phyloP scores from a whole-genome alignment of 768 basidiomycete species.

The Kwoniella dejecticola region DNA sequence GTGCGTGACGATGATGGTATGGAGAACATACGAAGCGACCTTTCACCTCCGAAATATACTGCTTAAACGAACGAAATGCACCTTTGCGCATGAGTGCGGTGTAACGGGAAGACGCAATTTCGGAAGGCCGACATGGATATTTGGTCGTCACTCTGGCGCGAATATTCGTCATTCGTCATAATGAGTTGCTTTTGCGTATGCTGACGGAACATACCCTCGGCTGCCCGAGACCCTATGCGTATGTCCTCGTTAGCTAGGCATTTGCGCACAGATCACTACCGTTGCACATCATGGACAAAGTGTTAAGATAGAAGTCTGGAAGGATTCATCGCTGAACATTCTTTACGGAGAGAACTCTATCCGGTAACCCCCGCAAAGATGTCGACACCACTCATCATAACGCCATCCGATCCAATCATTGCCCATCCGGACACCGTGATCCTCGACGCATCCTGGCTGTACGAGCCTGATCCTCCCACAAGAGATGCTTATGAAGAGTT shows the following conservation, averaged over 20 bases:
- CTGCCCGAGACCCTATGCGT: too few relatives aligned
- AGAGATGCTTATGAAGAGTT: conserved; percentile 72
- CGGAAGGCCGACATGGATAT: conserved; percentile 4
- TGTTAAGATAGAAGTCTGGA: too few relatives aligned
- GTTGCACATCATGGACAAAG: too few relatives aligned
- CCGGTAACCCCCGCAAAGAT: not conserved
- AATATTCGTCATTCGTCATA: conserved; percentile 6
- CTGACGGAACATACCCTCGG: not conserved
- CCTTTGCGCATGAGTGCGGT: not conserved
- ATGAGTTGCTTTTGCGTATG: not conserved
- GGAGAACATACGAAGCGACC: not conserved
- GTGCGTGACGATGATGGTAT: not conserved
- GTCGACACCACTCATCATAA: conserved; percentile 8
- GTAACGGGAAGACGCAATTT: not conserved
- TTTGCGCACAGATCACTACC: too few relatives aligned
- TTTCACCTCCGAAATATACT: too few relatives aligned
- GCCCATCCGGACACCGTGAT: conserved; percentile 52
- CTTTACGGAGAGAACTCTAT: too few relatives aligned
- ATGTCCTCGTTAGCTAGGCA: too few relatives aligned
- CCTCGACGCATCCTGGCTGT: conserved; percentile 77
- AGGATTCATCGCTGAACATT: too few relatives aligned
- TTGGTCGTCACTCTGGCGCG: not conserved
- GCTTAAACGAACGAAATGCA: too few relatives aligned
- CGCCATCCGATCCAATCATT: conserved; percentile 7
- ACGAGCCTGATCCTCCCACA: conserved; percentile 78